A percentile compares a stretch with the other conserved stretches of the same genome.
These are phyloP conservation scores for Scenedesmus sp. DNA, from an alignment of 163 green algal species.

Conservation along the genomic window DNA sequence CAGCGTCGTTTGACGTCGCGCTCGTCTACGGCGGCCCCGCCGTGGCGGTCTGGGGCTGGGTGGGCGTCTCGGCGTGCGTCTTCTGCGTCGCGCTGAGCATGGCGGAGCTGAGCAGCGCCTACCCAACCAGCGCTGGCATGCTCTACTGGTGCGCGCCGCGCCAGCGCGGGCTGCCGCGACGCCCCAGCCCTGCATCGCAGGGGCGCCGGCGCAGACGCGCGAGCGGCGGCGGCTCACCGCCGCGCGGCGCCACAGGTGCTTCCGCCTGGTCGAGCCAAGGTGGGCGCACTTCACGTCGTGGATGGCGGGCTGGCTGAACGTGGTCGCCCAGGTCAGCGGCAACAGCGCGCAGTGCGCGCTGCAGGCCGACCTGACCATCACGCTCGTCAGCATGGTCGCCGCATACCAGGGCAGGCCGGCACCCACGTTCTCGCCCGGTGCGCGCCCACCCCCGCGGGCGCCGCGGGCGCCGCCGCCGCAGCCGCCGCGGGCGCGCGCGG, in stretches of 20 bases:
- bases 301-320: slow-evolving; percentile 21
- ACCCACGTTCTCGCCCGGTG: slow-evolving; percentile 12
- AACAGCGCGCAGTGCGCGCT: slow-evolving; percentile 32
- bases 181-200: background rate
- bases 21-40: slow-evolving; percentile 20
- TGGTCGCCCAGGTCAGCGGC: slow-evolving; percentile 37
- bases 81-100: slow-evolving; percentile 29
- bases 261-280: no score
- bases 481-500: no score
- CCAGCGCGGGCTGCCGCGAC: background rate
- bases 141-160: slow-evolving; percentile 23
- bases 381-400: slow-evolving; percentile 17
- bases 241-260: no score
- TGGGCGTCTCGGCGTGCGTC: slow-evolving; percentile 14
- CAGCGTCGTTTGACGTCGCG: slow-evolving; percentile 36
- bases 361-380: slow-evolving; percentile 18
- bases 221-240: no score
- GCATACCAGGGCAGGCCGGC: background rate
- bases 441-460: no score
- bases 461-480: no score
- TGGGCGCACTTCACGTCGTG: no score
- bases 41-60: slow-evolving; percentile 28
- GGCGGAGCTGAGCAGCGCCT: slow-evolving; percentile 23
- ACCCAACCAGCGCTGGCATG: slow-evolving; percentile 3
- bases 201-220: no score